Evolutionary conservation across 2,329 filamentous ascomycete genomes (phyloP).

Genomic region (Byssothecium circinans): DNA sequence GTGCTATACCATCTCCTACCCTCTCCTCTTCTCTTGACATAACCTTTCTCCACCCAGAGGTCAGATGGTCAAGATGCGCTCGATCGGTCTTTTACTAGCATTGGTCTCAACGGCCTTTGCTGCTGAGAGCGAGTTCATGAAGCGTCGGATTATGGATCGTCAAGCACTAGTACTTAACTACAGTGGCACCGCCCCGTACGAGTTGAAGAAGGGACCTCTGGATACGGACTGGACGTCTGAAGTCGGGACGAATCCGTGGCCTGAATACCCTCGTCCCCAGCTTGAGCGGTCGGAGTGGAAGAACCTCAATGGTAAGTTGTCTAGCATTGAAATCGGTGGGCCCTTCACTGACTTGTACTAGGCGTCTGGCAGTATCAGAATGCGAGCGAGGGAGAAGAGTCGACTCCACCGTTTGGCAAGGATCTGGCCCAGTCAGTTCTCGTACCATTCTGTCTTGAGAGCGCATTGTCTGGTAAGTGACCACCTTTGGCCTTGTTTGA

Average conservation of each 20-base stretch:
- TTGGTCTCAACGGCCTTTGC: conserved; percentile 11
- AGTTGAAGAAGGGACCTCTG: conserved; percentile 29
- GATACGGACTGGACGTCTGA: conserved; percentile 55
- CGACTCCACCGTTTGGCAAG: conserved; percentile 50
- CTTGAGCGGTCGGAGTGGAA: conserved; percentile 58
- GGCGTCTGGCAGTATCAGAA: conserved; percentile 1
- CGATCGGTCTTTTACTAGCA: conserved; percentile 13
- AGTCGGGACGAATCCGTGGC: conserved; percentile 59
- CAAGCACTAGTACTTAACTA: conserved; percentile 5
- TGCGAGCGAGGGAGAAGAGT: conserved; percentile 42
- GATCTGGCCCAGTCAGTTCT: conserved; percentile 50
- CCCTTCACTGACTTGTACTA: conserved; percentile 42
- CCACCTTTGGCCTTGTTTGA: not conserved
- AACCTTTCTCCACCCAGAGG: not conserved
- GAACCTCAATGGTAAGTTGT: conserved; percentile 55
- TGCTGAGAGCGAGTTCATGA: conserved; percentile 7
- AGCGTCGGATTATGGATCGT: conserved; percentile 17
- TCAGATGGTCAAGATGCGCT: conserved; percentile 20
- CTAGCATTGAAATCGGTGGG: conserved; percentile 58
- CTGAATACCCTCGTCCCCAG: conserved; percentile 61
- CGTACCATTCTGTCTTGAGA: conserved; percentile 58
- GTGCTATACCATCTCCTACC: not conserved
- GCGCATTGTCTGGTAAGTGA: conserved; percentile 52
- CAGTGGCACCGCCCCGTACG: conserved; percentile 24
- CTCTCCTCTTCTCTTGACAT: not conserved